Percentiles rank a stretch among this genome's conserved stretches.
Conservation (phyloP, 805 yeast species). For the Brettanomyces naardenensis region DNA sequence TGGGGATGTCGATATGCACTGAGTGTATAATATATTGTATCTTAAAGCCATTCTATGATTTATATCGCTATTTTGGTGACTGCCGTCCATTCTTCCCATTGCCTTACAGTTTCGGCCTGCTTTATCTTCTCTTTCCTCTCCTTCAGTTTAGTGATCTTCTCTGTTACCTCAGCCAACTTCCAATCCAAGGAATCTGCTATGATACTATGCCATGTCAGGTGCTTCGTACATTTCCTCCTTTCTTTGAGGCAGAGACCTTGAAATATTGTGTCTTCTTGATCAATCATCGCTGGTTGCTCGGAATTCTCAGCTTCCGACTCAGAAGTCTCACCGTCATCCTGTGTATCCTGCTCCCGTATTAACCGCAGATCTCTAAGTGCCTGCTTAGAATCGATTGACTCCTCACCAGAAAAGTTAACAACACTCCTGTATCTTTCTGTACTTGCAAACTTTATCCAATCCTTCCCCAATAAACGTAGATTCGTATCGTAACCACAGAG, state of each 20-base stretch:
- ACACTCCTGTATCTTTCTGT: conserved; percentile 9
- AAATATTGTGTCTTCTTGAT: conserved; percentile 5
- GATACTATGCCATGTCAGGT: conserved; percentile 29
- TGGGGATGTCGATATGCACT: no score
- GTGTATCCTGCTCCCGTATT: conserved; percentile 1
- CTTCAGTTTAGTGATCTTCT: conserved; percentile 11
- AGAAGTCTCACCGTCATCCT: conserved; percentile 3
- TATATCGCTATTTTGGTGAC: no score
- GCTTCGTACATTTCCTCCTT: conserved; percentile 48
- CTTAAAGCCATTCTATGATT: no score
- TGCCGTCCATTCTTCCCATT: conserved; percentile 25
- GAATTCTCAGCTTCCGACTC: conserved; percentile 5
- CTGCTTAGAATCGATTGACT: neutral
- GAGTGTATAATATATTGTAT: no score
- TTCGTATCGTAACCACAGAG: conserved; percentile 44
- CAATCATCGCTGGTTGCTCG: conserved; percentile 2
- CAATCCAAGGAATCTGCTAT: conserved; percentile 28
- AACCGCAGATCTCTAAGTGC: neutral
- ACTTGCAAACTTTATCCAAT: conserved; percentile 16
- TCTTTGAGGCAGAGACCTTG: conserved; percentile 40
- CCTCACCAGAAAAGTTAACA: conserved; percentile 1
- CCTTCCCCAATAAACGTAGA: conserved; percentile 11
- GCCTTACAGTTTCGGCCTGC: conserved; percentile 29
- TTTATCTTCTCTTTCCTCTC: conserved; percentile 22
- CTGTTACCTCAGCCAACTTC: conserved; percentile 20